A percentile compares a stretch with the other conserved stretches of the same genome.
Conservation (phyloP, 148 eudicot genomes). For the Chenopodium album region DNA sequence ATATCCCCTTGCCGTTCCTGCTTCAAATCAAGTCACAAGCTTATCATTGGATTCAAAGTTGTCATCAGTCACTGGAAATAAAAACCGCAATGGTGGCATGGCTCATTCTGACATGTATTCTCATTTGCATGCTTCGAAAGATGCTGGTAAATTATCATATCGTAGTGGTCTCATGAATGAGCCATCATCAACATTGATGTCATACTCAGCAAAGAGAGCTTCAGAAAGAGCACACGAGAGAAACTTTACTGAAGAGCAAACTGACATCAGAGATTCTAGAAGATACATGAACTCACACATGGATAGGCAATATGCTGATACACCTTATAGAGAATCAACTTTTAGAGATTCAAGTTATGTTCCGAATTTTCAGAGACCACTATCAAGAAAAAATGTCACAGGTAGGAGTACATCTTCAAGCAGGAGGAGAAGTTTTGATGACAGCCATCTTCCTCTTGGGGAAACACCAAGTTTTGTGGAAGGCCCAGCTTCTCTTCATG, state of each 20-base stretch:
- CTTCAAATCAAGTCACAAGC: conserved; percentile 66
- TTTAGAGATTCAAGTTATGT: conserved; percentile 66
- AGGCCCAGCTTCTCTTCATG: conserved; percentile 84
- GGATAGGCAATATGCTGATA: conserved; percentile 68
- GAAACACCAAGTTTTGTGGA: conserved; percentile 72
- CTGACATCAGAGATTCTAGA: conserved; percentile 62
- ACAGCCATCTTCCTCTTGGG: conserved; percentile 65
- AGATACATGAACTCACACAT: conserved; percentile 56
- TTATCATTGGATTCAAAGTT: conserved; percentile 62
- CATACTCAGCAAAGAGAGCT: conserved; percentile 60
- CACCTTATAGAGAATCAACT: conserved; percentile 60
- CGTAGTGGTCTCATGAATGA: conserved; percentile 55
- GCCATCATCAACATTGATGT: conserved; percentile 47
- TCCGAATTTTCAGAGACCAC: conserved; percentile 92
- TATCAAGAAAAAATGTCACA: conserved; percentile 72
- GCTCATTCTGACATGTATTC: conserved; percentile 70
- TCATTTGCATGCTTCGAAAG: conserved; percentile 79
- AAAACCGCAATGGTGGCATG: conserved; percentile 70
- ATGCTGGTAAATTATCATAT: conserved; percentile 58
- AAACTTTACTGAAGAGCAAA: conserved; percentile 53
- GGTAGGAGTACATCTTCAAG: conserved; percentile 66
- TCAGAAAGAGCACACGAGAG: conserved; percentile 75
- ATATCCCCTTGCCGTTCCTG: conserved; percentile 89
- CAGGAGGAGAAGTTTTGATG: conserved; percentile 93
- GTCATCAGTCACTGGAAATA: conserved; percentile 50